These are phyloP conservation scores for Tetrastigma voinierianum DNA, from an alignment of 164 flowering plant genomes.

Conservation along the genomic window DNA sequence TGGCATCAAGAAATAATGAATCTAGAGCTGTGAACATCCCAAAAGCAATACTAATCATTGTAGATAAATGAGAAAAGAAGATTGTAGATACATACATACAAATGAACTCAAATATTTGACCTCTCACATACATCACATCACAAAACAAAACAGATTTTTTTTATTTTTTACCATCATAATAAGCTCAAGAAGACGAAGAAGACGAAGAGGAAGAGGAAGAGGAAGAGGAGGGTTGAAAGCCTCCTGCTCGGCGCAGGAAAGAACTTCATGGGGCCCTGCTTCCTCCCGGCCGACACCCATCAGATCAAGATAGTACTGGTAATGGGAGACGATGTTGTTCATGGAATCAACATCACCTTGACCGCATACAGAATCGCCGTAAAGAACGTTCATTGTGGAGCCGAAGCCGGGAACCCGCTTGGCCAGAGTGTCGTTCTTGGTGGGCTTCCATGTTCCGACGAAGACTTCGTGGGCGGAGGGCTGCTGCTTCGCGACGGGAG, in stretches of 20 bases:
- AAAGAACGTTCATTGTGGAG: conserved; percentile 80
- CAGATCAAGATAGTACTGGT: conserved; percentile 70
- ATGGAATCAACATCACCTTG: conserved; percentile 67
- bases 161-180: too few relatives aligned
- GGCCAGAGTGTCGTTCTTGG: conserved; percentile 78
- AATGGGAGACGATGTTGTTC: conserved; percentile 77
- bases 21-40: too few relatives aligned
- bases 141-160: too few relatives aligned
- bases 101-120: too few relatives aligned
- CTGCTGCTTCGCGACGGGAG: conserved; percentile 56
- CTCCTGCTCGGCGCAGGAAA: conserved; percentile 65
- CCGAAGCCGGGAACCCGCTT: conserved; percentile 81
- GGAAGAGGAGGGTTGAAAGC: conserved; percentile 56
- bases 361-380: conserved; percentile 68
- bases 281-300: conserved; percentile 73
- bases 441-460: conserved; percentile 88
- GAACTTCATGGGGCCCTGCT: conserved; percentile 61
- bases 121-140: too few relatives aligned
- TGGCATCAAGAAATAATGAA: too few relatives aligned
- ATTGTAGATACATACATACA: too few relatives aligned
- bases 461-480: conserved; percentile 80
- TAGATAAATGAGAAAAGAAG: too few relatives aligned
- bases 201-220: conserved; percentile 35
- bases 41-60: too few relatives aligned
- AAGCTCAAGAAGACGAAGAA: conserved; percentile 25